Conservation (phyloP, 306 rosid species). For the Vigna unguiculata region DNA sequence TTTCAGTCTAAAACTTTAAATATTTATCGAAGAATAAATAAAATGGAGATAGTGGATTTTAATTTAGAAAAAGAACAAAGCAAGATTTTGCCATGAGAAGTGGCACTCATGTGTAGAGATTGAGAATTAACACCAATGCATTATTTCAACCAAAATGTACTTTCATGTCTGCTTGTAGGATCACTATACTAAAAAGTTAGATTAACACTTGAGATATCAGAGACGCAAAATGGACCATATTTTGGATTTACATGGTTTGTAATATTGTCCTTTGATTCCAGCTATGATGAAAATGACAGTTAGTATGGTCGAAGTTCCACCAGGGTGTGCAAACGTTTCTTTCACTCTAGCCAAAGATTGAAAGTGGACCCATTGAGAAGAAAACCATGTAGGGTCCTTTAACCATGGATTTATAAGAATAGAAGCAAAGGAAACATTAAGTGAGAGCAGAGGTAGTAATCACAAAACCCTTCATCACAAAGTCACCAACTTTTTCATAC, state of each 20-base stretch:
- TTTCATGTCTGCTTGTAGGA: constrained; percentile 10
- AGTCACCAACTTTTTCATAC: constrained; percentile 44
- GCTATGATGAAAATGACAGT: constrained; percentile 30
- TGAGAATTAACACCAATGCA: constrained; percentile 2
- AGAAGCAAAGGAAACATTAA: constrained; percentile 43
- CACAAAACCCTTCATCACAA: constrained; percentile 54
- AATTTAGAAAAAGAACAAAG: not conserved
- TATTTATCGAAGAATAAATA: too few species aligned
- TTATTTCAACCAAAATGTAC: constrained; percentile 25
- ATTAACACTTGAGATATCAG: not conserved
- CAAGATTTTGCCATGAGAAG: not conserved
- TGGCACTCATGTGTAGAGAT: not conserved
- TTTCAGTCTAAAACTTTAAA: too few species aligned
- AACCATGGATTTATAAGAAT: constrained; percentile 10
- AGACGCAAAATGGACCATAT: not conserved
- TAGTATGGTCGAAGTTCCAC: constrained; percentile 29
- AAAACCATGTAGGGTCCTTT: constrained; percentile 30
- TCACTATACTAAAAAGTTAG: not conserved
- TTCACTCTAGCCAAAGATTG: constrained; percentile 46
- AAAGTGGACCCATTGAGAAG: constrained; percentile 24
- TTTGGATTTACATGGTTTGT: not conserved
- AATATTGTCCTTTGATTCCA: constrained; percentile 6
- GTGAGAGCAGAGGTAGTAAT: constrained; percentile 49
- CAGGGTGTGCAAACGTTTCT: constrained; percentile 42
- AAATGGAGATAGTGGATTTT: too few species aligned